A percentile compares a stretch with the other conserved stretches of the same genome.
Conservation (phyloP, 225 moss, liverwort and hornwort species). For the Pseudoscleropodium purum region DNA sequence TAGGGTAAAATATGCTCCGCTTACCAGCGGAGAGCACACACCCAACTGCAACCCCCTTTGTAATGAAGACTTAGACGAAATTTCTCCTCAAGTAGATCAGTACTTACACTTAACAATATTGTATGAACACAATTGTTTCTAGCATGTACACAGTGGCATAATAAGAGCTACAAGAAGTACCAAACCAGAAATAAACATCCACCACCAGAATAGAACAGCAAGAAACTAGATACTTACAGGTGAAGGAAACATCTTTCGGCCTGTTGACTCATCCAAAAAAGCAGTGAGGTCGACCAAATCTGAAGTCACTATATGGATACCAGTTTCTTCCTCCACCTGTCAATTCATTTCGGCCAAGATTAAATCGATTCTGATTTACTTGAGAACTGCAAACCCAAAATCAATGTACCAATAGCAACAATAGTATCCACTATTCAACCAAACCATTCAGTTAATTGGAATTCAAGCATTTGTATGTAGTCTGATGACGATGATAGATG, state of each 20-base stretch:
- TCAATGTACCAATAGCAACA: neutral
- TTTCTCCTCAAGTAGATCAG: neutral
- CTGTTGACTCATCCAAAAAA: slow-evolving; percentile 76
- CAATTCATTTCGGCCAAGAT: neutral
- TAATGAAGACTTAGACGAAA: neutral
- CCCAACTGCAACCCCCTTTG: neutral
- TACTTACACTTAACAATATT: neutral
- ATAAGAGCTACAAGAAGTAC: neutral
- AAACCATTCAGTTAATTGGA: neutral
- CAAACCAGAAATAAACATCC: neutral
- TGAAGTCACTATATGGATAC: slow-evolving; percentile 63
- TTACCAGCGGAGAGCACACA: neutral
- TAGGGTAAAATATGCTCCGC: neutral
- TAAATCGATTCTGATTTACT: neutral
- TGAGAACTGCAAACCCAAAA: neutral
- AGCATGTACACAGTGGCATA: neutral
- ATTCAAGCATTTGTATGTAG: neutral
- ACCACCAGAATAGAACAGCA: neutral
- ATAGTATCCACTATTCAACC: neutral
- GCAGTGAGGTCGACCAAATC: slow-evolving; percentile 82
- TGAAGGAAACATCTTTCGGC: slow-evolving; percentile 88
- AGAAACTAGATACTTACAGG: slow-evolving; percentile 33
- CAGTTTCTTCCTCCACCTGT: slow-evolving; percentile 92
- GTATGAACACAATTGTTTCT: neutral
- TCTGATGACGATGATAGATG: neutral